Evolutionary conservation across 805 yeast genomes (phyloP), one percentile per base, ranked within the genome.

Genomic region (Lipomyces mesembrius): DNA sequence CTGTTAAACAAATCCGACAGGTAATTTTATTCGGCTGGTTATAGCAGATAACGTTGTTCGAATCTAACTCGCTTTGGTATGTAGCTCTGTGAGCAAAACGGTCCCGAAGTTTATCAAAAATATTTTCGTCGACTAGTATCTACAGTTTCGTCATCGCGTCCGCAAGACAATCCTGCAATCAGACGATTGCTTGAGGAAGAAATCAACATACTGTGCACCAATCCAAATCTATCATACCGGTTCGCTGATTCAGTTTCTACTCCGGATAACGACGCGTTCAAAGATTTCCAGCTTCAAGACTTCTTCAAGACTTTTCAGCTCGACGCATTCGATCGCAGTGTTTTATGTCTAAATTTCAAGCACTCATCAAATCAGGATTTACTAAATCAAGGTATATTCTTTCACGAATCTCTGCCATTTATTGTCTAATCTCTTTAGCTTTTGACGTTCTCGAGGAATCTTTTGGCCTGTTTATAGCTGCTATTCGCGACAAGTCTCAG

Each of bases 1-100:
- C 82, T 34, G 74, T 76, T 59, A 72, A 74, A 52, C 85, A 87
- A 74, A 85, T 87, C 73, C 79, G 81, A 64, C 79, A 78, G 70
- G 75, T 73, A 64, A 11, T 22, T n/a, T n/a, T 39, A 14, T 22
- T 35, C 59, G 52, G 12, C 43, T 65, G 32, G 60, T 34, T n/a
- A n/a, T 43, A 43, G 49, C 22, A n/a, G 32, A 39, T 14, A 25
- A 35, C 29, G 17, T 17, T 17, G n/a, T 35, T 39, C 12, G 27
- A 35, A 3, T 2, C 57, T 60, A 43, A 57, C 61, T 49, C 3
- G n/a, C 49, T 25, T 20, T 14, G 32, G 39, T 49, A 43, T 49
- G 27, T 49, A 69, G 67, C 81, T 88, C 35, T 74, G 84, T 63
- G 77, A 74, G 12, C 78, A 77, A 39, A 70, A 72, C 62, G 75